A percentile compares a stretch with the other conserved stretches of the same genome.
phyloP scores from a whole-genome alignment of 176 grass and related monocot species.

The Calamus simplicifolius region DNA sequence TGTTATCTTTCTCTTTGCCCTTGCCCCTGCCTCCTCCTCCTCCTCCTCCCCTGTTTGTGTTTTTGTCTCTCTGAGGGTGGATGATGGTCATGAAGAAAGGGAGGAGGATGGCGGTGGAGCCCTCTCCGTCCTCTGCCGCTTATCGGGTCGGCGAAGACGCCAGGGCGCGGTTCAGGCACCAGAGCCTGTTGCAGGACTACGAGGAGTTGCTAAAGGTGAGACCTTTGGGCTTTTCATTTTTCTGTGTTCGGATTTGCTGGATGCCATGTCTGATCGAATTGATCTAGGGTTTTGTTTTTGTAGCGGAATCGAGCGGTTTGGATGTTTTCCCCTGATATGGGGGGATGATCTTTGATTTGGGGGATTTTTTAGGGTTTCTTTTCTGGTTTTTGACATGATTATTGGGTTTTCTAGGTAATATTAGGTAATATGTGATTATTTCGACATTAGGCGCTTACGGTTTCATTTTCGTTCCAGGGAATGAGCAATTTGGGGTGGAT shows the following conservation, averaged over 20 bases:
- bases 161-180: constrained; percentile 33
- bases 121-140: constrained; percentile 4
- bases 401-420: too few species aligned
- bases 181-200: constrained; percentile 53
- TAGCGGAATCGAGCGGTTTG: too few species aligned
- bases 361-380: too few species aligned
- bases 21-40: constrained; percentile 13
- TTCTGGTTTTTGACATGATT: too few species aligned
- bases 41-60: neutral
- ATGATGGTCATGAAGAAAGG: constrained; percentile 24
- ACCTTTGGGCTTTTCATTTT: neutral
- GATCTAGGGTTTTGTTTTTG: too few species aligned
- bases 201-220: constrained; percentile 53
- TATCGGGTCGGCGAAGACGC: constrained; percentile 6
- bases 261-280: neutral
- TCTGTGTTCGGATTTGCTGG: neutral
- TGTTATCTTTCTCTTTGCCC: constrained; percentile 8
- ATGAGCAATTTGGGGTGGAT: too few species aligned
- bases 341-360: too few species aligned
- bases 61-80: constrained; percentile 1
- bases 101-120: constrained; percentile 6
- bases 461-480: too few species aligned
- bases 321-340: too few species aligned
- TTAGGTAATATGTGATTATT: too few species aligned
- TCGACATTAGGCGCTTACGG: too few species aligned